phyloP scores from a whole-genome alignment of 306 rosid genomes.

The Trichosanthes truncata region DNA sequence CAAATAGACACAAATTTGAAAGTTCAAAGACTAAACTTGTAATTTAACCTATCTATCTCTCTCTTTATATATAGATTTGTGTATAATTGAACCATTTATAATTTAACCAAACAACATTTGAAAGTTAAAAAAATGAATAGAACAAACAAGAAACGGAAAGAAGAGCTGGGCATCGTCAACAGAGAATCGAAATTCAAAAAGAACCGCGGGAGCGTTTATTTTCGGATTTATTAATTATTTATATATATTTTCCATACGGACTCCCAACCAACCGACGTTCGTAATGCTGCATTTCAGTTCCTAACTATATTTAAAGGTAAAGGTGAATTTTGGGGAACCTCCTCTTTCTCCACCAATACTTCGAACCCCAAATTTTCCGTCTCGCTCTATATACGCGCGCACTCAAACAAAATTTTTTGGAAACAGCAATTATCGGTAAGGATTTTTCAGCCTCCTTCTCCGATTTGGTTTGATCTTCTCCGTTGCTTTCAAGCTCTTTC shows the following conservation, averaged over 20 bases:
- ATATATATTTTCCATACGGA: background rate
- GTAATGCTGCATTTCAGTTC: background rate
- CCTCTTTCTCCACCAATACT: background rate
- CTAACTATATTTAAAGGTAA: conserved; percentile 2
- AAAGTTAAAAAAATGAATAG: no score
- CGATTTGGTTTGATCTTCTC: background rate
- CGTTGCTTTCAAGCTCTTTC: background rate
- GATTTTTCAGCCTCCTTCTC: background rate
- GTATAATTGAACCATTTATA: no score
- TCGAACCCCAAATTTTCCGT: background rate
- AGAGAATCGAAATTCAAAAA: background rate
- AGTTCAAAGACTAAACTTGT: no score
- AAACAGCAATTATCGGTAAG: background rate
- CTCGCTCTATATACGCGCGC: conserved; percentile 6
- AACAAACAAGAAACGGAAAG: background rate
- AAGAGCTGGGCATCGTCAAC: background rate
- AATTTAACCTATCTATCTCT: no score
- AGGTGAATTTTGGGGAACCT: background rate
- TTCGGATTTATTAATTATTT: background rate
- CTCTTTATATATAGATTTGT: no score
- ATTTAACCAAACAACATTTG: no score
- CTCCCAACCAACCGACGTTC: background rate
- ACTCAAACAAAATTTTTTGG: background rate
- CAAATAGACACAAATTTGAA: no score
- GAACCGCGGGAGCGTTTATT: background rate